Base-by-base conservation (phyloP, 495 filamentous ascomycete genomes). In the Amniculicola lignicola region DNA sequence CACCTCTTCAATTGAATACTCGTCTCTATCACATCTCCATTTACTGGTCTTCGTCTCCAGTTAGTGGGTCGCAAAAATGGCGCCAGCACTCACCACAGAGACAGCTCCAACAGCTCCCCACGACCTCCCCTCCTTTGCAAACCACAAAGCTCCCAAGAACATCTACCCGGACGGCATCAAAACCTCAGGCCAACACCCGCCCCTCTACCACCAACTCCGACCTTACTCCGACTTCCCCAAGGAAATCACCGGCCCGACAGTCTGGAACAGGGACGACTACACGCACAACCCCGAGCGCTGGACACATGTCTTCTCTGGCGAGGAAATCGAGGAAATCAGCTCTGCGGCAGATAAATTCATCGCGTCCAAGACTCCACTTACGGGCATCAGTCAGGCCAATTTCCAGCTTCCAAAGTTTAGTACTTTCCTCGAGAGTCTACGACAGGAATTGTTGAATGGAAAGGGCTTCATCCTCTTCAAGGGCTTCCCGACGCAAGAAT, bases 401-500 rank as follows among this genome's bases (percentile, higher is more conserved):
- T 89, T 94, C 72, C 75, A 71, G 6, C 79, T 94, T 10, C 82
- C 87, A 3, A 79, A 70, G 9, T 77, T 94, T 16, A 68, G 74
- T 27, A 60, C 55, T 1, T 77, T 82, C 18, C 73, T 93, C 6
- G 65, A 61, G 4, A 69, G 64, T 4, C 74, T 92, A 28, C 81
- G 86, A 27, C 72, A 80, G 6, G 87, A 91, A 56, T 74, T 94
- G 2, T 67, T 94, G 37, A 81, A 93, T 70, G 90, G 88, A 51
- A 91, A 89, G 66, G 90, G 90, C 3, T 95, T 95, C 71, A 85
- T 89, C 57, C 75, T 94, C n/a, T 90, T 93, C 71, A 91, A 90
- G 70, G 82, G 84, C 24, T 81, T 95, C 57, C 90, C 89, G 5
- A 85, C 88, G 11, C 57, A 76, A 45, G 70, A 80, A 68, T 95